phyloP scores from a whole-genome alignment of 176 grass and related monocot species.

The Typha latifolia region DNA sequence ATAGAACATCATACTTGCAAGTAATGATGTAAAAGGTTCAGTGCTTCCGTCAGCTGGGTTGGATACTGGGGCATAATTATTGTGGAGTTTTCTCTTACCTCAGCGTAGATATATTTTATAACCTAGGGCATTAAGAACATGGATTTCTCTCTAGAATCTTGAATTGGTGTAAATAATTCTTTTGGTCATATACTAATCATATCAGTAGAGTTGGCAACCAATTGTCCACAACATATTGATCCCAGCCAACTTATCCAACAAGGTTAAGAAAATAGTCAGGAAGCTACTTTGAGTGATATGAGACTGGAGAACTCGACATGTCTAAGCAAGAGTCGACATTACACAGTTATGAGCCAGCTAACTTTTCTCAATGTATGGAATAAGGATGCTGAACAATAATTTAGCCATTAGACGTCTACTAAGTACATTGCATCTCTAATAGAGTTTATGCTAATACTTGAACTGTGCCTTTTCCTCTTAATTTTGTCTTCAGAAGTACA shows the following conservation, averaged over 20 bases:
- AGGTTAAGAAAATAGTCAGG: no score
- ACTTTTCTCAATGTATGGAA: background rate
- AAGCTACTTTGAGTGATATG: background rate
- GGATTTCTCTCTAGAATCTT: background rate
- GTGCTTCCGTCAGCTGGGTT: no score
- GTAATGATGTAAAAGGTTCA: no score
- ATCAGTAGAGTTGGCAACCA: background rate
- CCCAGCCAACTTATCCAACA: background rate
- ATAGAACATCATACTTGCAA: no score
- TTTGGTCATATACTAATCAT: background rate
- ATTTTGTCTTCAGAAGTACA: background rate
- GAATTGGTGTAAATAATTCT: slow-evolving; percentile 1
- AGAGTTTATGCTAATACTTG: background rate
- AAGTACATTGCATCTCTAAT: background rate
- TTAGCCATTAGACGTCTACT: background rate
- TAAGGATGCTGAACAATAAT: background rate
- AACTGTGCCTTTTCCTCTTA: background rate
- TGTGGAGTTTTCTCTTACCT: background rate
- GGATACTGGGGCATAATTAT: no score
- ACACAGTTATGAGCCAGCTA: background rate
- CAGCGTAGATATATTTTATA: background rate
- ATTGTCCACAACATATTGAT: background rate
- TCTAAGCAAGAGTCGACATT: background rate
- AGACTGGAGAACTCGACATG: background rate
- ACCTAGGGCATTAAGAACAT: background rate